These are phyloP conservation scores for Raffaelea deltoideospora DNA, from an alignment of 2,329 filamentous ascomycete genomes.

Conservation along the genomic window DNA sequence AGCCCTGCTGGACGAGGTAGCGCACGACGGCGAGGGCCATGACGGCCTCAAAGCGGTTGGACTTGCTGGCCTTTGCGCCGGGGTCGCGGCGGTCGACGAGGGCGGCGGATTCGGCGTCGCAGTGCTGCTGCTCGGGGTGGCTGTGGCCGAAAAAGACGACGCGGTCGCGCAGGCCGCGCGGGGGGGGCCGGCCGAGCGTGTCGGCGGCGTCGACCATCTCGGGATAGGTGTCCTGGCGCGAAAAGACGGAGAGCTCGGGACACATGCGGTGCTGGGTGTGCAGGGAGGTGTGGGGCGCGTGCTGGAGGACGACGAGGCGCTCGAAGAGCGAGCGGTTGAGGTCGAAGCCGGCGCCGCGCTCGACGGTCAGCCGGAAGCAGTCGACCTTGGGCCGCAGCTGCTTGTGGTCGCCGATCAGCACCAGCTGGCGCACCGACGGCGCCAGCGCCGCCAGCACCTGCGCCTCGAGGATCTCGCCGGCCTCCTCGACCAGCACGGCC, in stretches of 20 bases:
- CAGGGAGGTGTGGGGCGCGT: constrained; percentile 37
- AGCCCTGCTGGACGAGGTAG: constrained; percentile 58
- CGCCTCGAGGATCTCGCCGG: constrained; percentile 56
- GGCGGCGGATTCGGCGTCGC: constrained; percentile 40
- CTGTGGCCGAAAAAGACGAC: constrained; percentile 55
- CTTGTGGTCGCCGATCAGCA: constrained; percentile 60
- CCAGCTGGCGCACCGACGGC: constrained; percentile 41
- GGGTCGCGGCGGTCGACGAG: constrained; percentile 49
- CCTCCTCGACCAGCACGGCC: constrained; percentile 54
- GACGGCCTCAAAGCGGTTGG: constrained; percentile 48
- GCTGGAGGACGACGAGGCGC: constrained; percentile 44
- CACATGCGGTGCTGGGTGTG: constrained; percentile 52
- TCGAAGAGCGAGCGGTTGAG: constrained; percentile 57
- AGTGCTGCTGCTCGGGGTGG: too few species aligned
- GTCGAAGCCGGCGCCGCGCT: constrained; percentile 50
- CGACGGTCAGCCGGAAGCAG: constrained; percentile 44
- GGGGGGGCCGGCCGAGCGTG: constrained; percentile 27
- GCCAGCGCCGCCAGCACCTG: constrained; percentile 47
- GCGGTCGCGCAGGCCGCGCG: constrained; percentile 42
- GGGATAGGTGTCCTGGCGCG: constrained; percentile 45
- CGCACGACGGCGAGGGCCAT: constrained; percentile 51
- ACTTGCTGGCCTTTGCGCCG: constrained; percentile 34
- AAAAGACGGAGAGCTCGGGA: constrained; percentile 48
- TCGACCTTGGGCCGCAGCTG: constrained; percentile 55
- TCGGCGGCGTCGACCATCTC: constrained; percentile 38